phyloP scores from a whole-genome alignment of 352 stramenopile genomes.

The Phytophthora aleatoria region DNA sequence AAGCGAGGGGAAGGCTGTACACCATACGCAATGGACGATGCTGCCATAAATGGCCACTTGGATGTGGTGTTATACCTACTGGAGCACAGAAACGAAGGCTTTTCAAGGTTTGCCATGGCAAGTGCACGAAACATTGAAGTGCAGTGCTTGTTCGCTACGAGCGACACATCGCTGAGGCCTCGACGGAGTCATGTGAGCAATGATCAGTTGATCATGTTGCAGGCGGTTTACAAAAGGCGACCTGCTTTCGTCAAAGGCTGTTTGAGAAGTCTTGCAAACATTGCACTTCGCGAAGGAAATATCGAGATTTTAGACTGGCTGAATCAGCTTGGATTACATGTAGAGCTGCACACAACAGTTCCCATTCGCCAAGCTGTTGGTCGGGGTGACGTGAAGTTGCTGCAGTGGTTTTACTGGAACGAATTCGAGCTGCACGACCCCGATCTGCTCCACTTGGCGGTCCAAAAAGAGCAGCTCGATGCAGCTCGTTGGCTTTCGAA shows the following conservation, averaged over 20 bases:
- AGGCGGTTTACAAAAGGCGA: background rate
- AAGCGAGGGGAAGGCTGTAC: constrained; percentile 1
- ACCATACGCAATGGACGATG: background rate
- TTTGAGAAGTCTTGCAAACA: background rate
- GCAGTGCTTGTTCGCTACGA: background rate
- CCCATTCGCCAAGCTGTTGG: background rate
- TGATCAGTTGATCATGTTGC: background rate
- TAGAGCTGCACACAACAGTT: background rate
- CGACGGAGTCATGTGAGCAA: background rate
- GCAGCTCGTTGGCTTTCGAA: constrained; percentile 4
- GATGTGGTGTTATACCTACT: constrained; percentile 1
- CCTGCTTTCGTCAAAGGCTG: constrained; percentile 1
- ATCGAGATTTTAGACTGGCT: constrained; percentile 11
- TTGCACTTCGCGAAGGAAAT: background rate
- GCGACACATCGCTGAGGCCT: background rate
- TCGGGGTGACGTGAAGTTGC: constrained; percentile 3
- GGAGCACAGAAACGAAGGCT: background rate
- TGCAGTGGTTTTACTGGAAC: constrained; percentile 8
- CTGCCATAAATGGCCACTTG: background rate
- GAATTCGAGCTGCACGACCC: constrained; percentile 3
- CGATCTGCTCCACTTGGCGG: constrained; percentile 1
- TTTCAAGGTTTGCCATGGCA: background rate
- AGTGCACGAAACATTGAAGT: background rate
- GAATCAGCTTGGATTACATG: background rate
- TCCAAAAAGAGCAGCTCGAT: background rate